phyloP scores from a whole-genome alignment of 116 monocot species.

The Zostera marina region DNA sequence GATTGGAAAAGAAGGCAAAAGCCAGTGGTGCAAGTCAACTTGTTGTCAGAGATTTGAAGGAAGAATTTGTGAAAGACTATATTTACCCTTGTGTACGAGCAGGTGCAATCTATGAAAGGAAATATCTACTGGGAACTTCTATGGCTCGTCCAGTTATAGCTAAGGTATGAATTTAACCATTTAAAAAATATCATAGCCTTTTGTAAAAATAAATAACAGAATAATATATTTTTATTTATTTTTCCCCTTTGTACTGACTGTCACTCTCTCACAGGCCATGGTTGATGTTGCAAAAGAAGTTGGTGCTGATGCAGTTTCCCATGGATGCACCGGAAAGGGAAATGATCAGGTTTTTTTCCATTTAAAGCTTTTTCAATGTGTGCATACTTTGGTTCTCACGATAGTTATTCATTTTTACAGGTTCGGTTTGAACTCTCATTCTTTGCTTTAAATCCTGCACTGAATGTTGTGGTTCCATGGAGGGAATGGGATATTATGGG shows the following conservation, averaged over 20 bases:
- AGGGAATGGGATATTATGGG: constrained; percentile 96
- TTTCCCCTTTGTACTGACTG: background rate
- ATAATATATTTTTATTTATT: background rate
- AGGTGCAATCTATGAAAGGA: constrained; percentile 95
- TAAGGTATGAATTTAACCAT: constrained; percentile 32
- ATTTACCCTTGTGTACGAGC: constrained; percentile 88
- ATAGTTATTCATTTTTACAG: constrained; percentile 11
- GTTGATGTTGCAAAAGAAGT: constrained; percentile 96
- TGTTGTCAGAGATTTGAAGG: constrained; percentile 86
- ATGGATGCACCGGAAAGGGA: constrained; percentile 98
- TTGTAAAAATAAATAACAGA: background rate
- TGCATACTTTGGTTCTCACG: background rate
- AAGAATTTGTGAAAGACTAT: constrained; percentile 91
- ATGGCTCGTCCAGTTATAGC: constrained; percentile 99
- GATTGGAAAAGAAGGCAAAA: constrained; percentile 81
- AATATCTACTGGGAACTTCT: constrained; percentile 90
- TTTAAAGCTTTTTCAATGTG: background rate
- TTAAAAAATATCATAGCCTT: too few relatives aligned
- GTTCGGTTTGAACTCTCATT: constrained; percentile 88
- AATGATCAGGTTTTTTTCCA: constrained; percentile 68
- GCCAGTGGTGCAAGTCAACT: constrained; percentile 92
- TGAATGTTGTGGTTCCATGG: constrained; percentile 92
- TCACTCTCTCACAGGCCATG: constrained; percentile 84
- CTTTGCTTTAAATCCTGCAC: constrained; percentile 78
- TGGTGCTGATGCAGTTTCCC: constrained; percentile 93